phyloP scores from a whole-genome alignment of 1,284 basidiomycete genomes.

The Cryptococcus wingfieldii region DNA sequence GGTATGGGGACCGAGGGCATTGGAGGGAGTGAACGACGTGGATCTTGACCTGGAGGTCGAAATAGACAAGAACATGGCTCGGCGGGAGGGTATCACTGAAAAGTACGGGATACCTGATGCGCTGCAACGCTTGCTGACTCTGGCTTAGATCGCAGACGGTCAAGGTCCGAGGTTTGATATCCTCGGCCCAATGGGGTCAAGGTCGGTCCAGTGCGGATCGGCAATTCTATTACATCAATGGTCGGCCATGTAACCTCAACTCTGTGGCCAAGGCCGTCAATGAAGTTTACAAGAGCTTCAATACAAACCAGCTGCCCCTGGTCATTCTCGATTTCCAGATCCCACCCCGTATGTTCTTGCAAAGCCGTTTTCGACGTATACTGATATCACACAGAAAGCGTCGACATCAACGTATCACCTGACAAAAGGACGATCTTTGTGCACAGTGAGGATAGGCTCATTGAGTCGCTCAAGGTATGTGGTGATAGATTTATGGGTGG shows the following conservation, averaged over 20 bases:
- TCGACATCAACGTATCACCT: constrained; percentile 94
- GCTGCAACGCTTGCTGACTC: neutral
- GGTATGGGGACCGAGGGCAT: constrained; percentile 79
- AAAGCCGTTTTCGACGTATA: neutral
- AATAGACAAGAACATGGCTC: constrained; percentile 54
- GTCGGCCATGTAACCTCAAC: constrained; percentile 74
- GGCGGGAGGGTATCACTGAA: constrained; percentile 36
- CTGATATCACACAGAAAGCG: constrained; percentile 57
- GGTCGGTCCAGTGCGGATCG: constrained; percentile 76
- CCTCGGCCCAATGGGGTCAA: constrained; percentile 46
- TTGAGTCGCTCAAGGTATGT: constrained; percentile 78
- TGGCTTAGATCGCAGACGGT: constrained; percentile 31
- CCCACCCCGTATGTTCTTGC: constrained; percentile 58
- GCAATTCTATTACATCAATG: constrained; percentile 93
- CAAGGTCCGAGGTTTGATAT: constrained; percentile 40
- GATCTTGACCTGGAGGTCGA: constrained; percentile 67
- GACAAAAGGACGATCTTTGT: constrained; percentile 94
- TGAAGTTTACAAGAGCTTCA: constrained; percentile 82
- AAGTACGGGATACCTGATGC: constrained; percentile 16
- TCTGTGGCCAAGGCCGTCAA: constrained; percentile 86
- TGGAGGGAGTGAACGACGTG: constrained; percentile 71
- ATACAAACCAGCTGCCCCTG: constrained; percentile 73
- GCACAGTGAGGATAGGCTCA: constrained; percentile 78
- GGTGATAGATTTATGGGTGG: too few species aligned
- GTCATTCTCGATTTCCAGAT: constrained; percentile 78